phyloP scores from a whole-genome alignment of 1,284 basidiomycete genomes.

The Rhizoctonia solani region DNA sequence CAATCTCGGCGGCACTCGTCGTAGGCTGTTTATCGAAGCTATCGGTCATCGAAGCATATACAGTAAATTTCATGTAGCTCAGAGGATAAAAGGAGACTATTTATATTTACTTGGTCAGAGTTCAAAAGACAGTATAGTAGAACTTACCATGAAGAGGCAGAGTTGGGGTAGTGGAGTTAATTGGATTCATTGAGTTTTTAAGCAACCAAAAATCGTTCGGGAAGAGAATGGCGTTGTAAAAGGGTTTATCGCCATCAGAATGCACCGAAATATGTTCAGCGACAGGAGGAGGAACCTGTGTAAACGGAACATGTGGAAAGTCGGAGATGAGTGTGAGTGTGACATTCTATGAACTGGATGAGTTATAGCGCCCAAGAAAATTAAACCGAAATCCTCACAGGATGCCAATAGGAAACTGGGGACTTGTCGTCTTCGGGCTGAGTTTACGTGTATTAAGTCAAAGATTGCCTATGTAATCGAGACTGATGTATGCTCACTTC shows the following conservation, averaged over 20 bases:
- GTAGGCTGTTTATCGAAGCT: slow-evolving; percentile 78
- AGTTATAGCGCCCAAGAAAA: not conserved
- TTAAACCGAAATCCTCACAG: slow-evolving; percentile 48
- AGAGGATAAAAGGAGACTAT: slow-evolving; percentile 69
- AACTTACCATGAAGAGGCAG: slow-evolving; percentile 78
- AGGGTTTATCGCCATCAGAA: slow-evolving; percentile 61
- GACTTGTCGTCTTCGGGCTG: slow-evolving; percentile 39
- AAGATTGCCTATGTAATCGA: slow-evolving; percentile 51
- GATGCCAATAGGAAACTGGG: slow-evolving; percentile 80
- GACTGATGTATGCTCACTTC: slow-evolving; percentile 47
- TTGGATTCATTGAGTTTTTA: slow-evolving; percentile 57
- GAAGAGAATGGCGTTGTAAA: slow-evolving; percentile 87
- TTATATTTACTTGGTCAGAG: not conserved
- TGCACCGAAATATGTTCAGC: slow-evolving; percentile 65
- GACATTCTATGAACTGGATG: slow-evolving; percentile 61
- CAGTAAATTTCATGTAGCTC: slow-evolving; percentile 82
- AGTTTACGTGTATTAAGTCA: slow-evolving; percentile 7
- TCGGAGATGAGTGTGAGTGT: slow-evolving; percentile 88
- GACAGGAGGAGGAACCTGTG: slow-evolving; percentile 65
- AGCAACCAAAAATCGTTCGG: slow-evolving; percentile 96
- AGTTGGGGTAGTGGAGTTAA: slow-evolving; percentile 73
- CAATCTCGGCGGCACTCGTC: slow-evolving; percentile 70
- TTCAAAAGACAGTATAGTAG: not conserved
- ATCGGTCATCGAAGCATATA: slow-evolving; percentile 78
- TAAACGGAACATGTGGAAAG: slow-evolving; percentile 57